Conservation (phyloP, 2,329 filamentous ascomycete genomes). For the Calonectria hongkongensis region DNA sequence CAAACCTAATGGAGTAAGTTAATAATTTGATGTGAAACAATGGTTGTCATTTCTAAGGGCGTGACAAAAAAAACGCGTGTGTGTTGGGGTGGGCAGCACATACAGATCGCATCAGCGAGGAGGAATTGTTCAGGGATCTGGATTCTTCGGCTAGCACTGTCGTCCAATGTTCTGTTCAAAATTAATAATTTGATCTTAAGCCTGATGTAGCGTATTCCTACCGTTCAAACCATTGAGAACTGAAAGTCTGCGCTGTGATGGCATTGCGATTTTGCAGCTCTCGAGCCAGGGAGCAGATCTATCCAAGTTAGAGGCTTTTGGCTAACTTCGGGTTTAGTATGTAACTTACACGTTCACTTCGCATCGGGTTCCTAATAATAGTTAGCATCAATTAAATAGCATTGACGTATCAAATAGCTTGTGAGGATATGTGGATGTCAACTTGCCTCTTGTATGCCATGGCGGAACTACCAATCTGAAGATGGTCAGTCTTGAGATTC, state of each 20-base stretch:
- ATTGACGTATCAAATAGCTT: too few relatives aligned
- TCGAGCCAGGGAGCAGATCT: conserved; percentile 3
- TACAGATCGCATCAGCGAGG: conserved; percentile 43
- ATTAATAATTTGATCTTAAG: too few relatives aligned
- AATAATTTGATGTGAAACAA: too few relatives aligned
- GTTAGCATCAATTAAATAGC: background rate
- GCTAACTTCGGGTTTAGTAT: background rate
- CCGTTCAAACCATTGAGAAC: background rate
- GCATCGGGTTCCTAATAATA: background rate
- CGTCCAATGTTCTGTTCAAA: background rate
- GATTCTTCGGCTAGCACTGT: conserved; percentile 31
- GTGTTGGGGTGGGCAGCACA: background rate
- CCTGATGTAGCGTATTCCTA: too few relatives aligned
- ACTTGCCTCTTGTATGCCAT: background rate
- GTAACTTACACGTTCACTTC: background rate
- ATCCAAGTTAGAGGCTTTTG: background rate
- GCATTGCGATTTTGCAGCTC: conserved; percentile 1
- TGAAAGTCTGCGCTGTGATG: background rate
- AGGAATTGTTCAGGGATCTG: conserved; percentile 48
- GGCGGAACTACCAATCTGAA: conserved; percentile 19
- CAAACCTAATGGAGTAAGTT: conserved; percentile 1
- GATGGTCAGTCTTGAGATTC: background rate
- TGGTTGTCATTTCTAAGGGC: too few relatives aligned
- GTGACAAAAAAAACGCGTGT: too few relatives aligned
- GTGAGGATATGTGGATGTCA: too few relatives aligned